Conservation (phyloP, 306 rosid genomes). For the Delonix regia region DNA sequence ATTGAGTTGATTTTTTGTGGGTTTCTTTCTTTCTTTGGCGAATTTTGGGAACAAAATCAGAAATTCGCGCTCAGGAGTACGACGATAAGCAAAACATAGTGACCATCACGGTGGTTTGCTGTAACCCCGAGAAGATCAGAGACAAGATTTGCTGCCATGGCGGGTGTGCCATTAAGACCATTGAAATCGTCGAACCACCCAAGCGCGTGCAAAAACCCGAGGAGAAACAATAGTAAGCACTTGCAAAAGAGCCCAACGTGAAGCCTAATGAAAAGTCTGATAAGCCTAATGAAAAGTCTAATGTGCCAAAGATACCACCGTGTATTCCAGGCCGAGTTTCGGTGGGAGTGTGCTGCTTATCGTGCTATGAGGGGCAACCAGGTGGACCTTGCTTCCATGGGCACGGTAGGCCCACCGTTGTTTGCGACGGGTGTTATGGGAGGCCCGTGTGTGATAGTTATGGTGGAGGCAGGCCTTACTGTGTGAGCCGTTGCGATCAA, state of each 20-base stretch:
- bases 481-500: constrained; percentile 48
- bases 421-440: constrained; percentile 46
- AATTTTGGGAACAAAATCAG: constrained; percentile 65
- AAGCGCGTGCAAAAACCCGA: constrained; percentile 21
- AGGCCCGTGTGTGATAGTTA: constrained; percentile 58
- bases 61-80: constrained; percentile 82
- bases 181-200: constrained; percentile 61
- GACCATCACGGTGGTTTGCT: constrained; percentile 65
- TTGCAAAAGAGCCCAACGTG: constrained; percentile 23
- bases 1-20: constrained; percentile 38
- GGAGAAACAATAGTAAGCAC: too few species aligned
- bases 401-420: constrained; percentile 33
- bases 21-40: too few species aligned
- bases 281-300: constrained; percentile 14
- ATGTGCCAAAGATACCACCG: too few species aligned
- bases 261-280: too few species aligned
- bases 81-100: constrained; percentile 62
- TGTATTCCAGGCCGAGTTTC: too few species aligned
- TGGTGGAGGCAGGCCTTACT: constrained; percentile 49
- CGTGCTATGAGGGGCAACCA: too few species aligned
- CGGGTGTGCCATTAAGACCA: constrained; percentile 58
- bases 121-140: constrained; percentile 74
- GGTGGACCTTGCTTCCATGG: constrained; percentile 51
- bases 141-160: constrained; percentile 63
- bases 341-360: too few species aligned